These are phyloP conservation scores for Yamadazyma sp. DNA, from an alignment of 805 yeast genomes.

Conservation along the genomic window DNA sequence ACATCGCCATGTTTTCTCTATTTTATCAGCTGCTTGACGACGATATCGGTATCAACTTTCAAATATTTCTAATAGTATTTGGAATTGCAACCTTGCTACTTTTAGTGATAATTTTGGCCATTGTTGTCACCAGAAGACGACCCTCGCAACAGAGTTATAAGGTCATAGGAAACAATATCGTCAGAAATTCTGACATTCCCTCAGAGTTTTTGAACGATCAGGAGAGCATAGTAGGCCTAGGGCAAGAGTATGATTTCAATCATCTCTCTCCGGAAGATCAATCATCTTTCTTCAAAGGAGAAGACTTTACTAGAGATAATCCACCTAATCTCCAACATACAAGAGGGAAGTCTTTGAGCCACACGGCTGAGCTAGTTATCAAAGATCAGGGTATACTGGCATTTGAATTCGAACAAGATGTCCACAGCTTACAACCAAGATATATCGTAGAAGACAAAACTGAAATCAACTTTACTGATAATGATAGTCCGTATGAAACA, in stretches of 20 bases:
- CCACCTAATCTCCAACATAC: conserved; percentile 33
- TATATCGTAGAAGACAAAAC: conserved; percentile 41
- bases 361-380: conserved; percentile 29
- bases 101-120: too few relatives aligned
- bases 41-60: too few relatives aligned
- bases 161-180: conserved; percentile 1
- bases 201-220: conserved; percentile 42
- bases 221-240: conserved; percentile 33
- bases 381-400: conserved; percentile 41
- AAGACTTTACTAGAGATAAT: conserved; percentile 30
- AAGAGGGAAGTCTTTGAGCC: conserved; percentile 33
- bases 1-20: too few relatives aligned
- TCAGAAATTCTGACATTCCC: conserved; percentile 22
- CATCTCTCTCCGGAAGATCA: conserved; percentile 43
- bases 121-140: too few relatives aligned
- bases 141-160: too few relatives aligned
- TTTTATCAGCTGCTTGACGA: too few relatives aligned
- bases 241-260: conserved; percentile 37
- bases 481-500: conserved; percentile 40
- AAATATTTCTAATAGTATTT: too few relatives aligned
- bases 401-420: conserved; percentile 41
- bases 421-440: conserved; percentile 29
- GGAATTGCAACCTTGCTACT: too few relatives aligned
- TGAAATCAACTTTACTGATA: conserved; percentile 35
- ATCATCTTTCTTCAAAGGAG: conserved; percentile 32